Evolutionary conservation across 108 stramenopile genomes (phyloP).

Genomic region (Nitzschia sp.): DNA sequence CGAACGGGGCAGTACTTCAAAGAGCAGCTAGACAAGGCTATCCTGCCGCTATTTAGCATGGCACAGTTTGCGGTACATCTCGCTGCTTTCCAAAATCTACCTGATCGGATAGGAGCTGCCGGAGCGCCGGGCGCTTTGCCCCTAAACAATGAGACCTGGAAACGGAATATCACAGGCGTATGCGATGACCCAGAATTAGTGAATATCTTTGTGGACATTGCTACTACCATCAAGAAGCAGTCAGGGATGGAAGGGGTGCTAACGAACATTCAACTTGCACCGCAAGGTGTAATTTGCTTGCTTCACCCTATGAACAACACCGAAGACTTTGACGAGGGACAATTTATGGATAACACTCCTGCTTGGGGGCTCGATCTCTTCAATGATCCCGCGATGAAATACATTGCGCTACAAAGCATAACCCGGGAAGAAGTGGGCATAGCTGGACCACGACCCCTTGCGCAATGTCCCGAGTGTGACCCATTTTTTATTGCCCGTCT

Average conservation of each 20-base stretch:
- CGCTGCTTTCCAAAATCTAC: conserved; percentile 30
- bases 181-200: conserved; percentile 38
- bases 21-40: conserved; percentile 32
- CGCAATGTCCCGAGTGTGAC: conserved; percentile 37
- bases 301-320: conserved; percentile 44
- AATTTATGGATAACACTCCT: conserved; percentile 31
- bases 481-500: conserved; percentile 52
- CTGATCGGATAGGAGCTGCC: conserved; percentile 29
- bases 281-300: conserved; percentile 38
- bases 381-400: conserved; percentile 24
- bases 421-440: conserved; percentile 40
- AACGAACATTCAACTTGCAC: conserved; percentile 47
- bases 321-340: conserved; percentile 37
- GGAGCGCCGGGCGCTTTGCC: conserved; percentile 20
- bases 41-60: conserved; percentile 45
- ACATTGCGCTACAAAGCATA: conserved; percentile 40
- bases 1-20: conserved; percentile 38
- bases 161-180: conserved; percentile 45
- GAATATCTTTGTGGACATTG: conserved; percentile 35
- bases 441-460: conserved; percentile 52
- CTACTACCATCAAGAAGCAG: conserved; percentile 33
- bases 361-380: conserved; percentile 38
- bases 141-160: neutral
- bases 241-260: conserved; percentile 33
- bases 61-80: conserved; percentile 46